These are phyloP conservation scores for Candida coquimbonensis DNA, from an alignment of 805 yeast species.

Conservation along the genomic window DNA sequence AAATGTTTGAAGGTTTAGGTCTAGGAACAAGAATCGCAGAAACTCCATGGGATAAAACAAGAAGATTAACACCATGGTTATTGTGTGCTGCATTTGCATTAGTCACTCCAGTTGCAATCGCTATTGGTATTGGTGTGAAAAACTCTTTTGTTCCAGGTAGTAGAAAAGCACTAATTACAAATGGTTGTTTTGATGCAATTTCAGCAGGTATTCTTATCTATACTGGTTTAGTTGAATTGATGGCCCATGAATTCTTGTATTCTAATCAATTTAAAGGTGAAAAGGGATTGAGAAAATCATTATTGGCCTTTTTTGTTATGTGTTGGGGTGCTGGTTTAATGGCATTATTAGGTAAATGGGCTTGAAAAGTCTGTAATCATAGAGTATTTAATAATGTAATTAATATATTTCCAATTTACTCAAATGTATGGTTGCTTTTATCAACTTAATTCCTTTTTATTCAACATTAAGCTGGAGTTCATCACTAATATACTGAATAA, in stretches of 20 bases:
- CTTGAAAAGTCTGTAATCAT: slow-evolving; percentile 26
- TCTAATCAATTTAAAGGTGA: slow-evolving; percentile 58
- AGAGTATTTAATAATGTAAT: no score
- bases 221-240: slow-evolving; percentile 69
- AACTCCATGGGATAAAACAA: slow-evolving; percentile 28
- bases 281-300: slow-evolving; percentile 43
- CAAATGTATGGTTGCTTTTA: no score
- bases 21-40: slow-evolving; percentile 71
- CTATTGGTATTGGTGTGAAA: slow-evolving; percentile 73
- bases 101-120: slow-evolving; percentile 69
- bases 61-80: slow-evolving; percentile 50
- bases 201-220: slow-evolving; percentile 75
- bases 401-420: no score
- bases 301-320: slow-evolving; percentile 46
- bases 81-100: slow-evolving; percentile 43
- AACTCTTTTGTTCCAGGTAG: slow-evolving; percentile 52
- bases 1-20: slow-evolving; percentile 82
- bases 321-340: slow-evolving; percentile 65
- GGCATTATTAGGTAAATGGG: slow-evolving; percentile 77
- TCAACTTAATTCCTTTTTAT: no score
- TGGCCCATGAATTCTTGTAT: slow-evolving; percentile 70
- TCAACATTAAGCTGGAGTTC: no score
- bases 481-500: no score
- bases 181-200: slow-evolving; percentile 68
- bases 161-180: slow-evolving; percentile 51